Evolutionary conservation across 345 rosid species (phyloP).

Genomic region (Citropsis articulata): DNA sequence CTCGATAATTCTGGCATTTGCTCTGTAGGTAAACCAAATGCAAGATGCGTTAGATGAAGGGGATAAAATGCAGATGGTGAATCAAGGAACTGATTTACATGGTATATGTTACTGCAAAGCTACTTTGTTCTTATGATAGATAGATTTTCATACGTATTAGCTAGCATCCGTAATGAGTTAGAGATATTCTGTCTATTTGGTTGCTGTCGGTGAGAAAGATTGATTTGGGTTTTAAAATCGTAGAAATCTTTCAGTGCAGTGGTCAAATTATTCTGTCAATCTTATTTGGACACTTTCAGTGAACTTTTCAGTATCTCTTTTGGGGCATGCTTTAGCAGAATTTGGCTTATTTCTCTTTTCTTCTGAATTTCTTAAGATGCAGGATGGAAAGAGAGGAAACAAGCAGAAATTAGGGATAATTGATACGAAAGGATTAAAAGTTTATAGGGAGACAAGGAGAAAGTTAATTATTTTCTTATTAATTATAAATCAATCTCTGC

Average conservation of each 20-base stretch:
- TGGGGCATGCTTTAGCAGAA: not conserved
- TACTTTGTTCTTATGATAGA: not conserved
- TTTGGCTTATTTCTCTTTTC: not conserved
- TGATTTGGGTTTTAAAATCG: not conserved
- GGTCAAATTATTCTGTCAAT: not conserved
- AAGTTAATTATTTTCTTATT: not conserved
- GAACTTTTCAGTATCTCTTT: not conserved
- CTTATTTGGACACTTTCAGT: not conserved
- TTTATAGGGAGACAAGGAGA: not conserved
- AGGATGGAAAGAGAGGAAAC: not conserved
- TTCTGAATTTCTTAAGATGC: not conserved
- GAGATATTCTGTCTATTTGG: not conserved
- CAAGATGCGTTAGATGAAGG: conserved; percentile 47
- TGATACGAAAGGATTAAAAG: not conserved
- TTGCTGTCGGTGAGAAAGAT: not conserved
- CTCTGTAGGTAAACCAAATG: conserved; percentile 42
- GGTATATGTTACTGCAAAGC: conserved; percentile 32
- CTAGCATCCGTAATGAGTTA: not conserved
- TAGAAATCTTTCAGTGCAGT: not conserved
- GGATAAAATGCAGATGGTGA: conserved; percentile 24
- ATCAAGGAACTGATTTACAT: conserved; percentile 31
- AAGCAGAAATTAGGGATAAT: not conserved
- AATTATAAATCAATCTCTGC: not conserved
- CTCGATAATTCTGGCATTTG: conserved; percentile 18
- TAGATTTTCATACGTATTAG: not conserved